Percentiles rank a stretch among this genome's conserved stretches.
These are phyloP conservation scores for Kazachstania sp. DNA, from an alignment of 1,139 yeast species.

Conservation along the genomic window DNA sequence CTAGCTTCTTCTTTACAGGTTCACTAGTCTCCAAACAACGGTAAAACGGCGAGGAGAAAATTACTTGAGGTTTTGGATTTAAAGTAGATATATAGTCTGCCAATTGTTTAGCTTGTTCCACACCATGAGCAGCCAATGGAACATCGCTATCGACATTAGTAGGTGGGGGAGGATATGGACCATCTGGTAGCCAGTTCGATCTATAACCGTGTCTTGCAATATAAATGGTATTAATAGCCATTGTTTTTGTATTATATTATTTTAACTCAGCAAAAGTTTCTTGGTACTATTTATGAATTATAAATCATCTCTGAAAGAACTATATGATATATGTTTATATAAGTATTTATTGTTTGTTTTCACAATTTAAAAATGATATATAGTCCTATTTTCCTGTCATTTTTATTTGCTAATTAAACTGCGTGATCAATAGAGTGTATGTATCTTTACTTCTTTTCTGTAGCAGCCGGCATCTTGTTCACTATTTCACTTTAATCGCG, in stretches of 20 bases:
- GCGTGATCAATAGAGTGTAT: too few relatives aligned
- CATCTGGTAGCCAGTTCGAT: slow-evolving; percentile 71
- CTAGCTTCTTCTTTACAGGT: slow-evolving; percentile 51
- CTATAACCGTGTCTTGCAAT: slow-evolving; percentile 64
- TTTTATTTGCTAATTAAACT: too few relatives aligned
- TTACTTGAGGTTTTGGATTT: slow-evolving; percentile 50
- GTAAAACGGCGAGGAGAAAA: slow-evolving; percentile 78
- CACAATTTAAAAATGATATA: too few relatives aligned
- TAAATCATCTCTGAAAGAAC: too few relatives aligned
- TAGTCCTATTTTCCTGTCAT: too few relatives aligned
- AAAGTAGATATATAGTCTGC: slow-evolving; percentile 43
- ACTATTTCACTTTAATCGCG: too few relatives aligned
- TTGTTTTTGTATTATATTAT: slow-evolving; percentile 4
- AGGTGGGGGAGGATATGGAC: slow-evolving; percentile 66
- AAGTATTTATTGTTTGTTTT: too few relatives aligned
- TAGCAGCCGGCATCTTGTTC: too few relatives aligned
- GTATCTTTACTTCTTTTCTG: too few relatives aligned
- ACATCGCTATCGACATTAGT: slow-evolving; percentile 83
- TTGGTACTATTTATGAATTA: too few relatives aligned
- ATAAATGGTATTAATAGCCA: slow-evolving; percentile 34
- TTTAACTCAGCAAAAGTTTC: too few relatives aligned
- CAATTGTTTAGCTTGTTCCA: slow-evolving; percentile 67
- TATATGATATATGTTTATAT: too few relatives aligned
- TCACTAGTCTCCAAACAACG: slow-evolving; percentile 80
- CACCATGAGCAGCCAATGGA: slow-evolving; percentile 71